Conservation (phyloP, 2,329 filamentous ascomycete genomes). For the Didymella sp. region DNA sequence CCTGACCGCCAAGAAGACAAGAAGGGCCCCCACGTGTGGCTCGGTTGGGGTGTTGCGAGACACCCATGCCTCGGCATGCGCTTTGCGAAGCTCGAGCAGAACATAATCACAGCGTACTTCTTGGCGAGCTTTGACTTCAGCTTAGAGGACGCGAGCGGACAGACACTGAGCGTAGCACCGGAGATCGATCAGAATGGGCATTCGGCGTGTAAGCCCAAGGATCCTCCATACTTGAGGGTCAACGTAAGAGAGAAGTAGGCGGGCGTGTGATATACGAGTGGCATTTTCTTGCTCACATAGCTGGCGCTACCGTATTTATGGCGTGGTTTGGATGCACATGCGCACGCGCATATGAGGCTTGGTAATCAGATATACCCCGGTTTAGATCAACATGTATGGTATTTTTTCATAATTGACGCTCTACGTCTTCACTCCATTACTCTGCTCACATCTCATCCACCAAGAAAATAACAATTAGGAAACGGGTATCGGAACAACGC, state of each 20-base stretch:
- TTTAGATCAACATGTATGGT: not conserved
- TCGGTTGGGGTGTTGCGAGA: constrained; percentile 50
- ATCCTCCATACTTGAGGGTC: constrained; percentile 49
- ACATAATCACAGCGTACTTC: constrained; percentile 59
- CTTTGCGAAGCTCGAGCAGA: constrained; percentile 63
- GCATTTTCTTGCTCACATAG: no score
- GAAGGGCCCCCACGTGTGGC: constrained; percentile 44
- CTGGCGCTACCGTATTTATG: not conserved
- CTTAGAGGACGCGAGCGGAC: constrained; percentile 53
- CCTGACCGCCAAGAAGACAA: constrained; percentile 58
- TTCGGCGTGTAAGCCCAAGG: constrained; percentile 52
- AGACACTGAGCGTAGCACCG: constrained; percentile 39
- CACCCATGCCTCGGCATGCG: constrained; percentile 55
- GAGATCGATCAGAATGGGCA: constrained; percentile 47
- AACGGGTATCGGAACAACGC: not conserved
- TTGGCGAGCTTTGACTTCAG: constrained; percentile 58
- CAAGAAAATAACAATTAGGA: not conserved
- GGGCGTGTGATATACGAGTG: no score
- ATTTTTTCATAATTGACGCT: no score
- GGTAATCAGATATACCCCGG: constrained; percentile 1
- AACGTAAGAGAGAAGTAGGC: constrained; percentile 40
- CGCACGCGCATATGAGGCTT: not conserved
- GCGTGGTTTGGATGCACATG: not conserved
- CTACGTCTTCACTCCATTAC: no score
- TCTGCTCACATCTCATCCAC: no score